Evolutionary conservation across 768 basidiomycete genomes (phyloP).

Genomic region (Russula vinacea): DNA sequence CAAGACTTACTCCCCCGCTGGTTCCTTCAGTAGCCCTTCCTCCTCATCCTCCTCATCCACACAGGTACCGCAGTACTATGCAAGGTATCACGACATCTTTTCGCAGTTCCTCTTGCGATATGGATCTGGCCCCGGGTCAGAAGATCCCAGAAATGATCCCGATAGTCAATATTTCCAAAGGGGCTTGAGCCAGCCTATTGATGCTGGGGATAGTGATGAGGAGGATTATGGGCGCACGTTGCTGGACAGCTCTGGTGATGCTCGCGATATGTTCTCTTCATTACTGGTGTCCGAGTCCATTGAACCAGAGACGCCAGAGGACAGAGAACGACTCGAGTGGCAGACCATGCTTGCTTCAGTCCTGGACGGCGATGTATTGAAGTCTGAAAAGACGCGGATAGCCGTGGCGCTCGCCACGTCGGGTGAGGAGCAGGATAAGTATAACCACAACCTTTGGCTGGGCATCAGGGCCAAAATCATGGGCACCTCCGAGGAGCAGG

Average conservation of each 20-base stretch:
- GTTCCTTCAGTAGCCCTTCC: conserved; percentile 32
- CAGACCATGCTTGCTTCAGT: conserved; percentile 94
- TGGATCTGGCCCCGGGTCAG: conserved; percentile 56
- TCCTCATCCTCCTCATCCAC: conserved; percentile 35
- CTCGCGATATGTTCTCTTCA: conserved; percentile 50
- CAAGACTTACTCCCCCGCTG: conserved; percentile 27
- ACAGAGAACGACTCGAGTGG: conserved; percentile 89
- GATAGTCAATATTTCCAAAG: conserved; percentile 79
- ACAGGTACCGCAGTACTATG: conserved; percentile 35
- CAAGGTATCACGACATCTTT: conserved; percentile 61
- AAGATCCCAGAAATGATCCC: conserved; percentile 75
- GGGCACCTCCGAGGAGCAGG: conserved; percentile 76
- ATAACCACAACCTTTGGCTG: conserved; percentile 77
- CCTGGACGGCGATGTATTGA: conserved; percentile 88
- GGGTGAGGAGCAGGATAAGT: conserved; percentile 64
- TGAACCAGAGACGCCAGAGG: conserved; percentile 66
- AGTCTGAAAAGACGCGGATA: conserved; percentile 91
- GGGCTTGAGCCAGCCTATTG: conserved; percentile 64
- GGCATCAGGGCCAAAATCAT: conserved; percentile 85
- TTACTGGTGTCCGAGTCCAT: conserved; percentile 60
- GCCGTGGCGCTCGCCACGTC: conserved; percentile 71
- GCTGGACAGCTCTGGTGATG: conserved; percentile 44
- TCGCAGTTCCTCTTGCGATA: conserved; percentile 78
- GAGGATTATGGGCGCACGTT: conserved; percentile 53
- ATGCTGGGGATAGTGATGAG: conserved; percentile 73